A percentile compares a stretch with the other conserved stretches of the same genome.
These are phyloP conservation scores for Aquanectria penicillioides DNA, from an alignment of 2,329 filamentous ascomycete genomes.

Conservation along the genomic window DNA sequence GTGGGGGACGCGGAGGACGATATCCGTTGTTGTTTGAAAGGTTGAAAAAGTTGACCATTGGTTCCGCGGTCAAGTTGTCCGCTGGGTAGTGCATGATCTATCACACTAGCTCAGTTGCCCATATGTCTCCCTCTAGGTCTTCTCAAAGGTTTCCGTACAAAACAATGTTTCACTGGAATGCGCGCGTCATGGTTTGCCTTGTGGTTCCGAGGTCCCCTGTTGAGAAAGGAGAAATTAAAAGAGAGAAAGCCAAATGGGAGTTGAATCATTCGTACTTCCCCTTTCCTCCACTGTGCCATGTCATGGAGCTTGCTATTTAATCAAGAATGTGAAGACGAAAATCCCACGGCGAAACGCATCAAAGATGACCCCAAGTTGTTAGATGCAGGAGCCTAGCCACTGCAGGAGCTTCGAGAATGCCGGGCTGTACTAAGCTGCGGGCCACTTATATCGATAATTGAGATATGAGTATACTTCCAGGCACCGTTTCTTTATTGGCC, in stretches of 20 bases:
- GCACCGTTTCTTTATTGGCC: too few relatives aligned
- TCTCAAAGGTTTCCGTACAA: slow-evolving; percentile 44
- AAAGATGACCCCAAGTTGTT: too few relatives aligned
- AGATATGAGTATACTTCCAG: too few relatives aligned
- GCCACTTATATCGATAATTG: too few relatives aligned
- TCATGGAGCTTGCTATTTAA: too few relatives aligned
- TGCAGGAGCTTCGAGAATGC: neutral
- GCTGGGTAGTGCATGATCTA: slow-evolving; percentile 36
- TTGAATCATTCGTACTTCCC: neutral
- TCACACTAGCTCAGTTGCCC: slow-evolving; percentile 41
- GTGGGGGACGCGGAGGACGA: slow-evolving; percentile 31
- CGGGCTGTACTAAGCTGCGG: neutral
- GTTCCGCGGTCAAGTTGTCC: slow-evolving; percentile 39
- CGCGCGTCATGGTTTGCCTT: slow-evolving; percentile 30
- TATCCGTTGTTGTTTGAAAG: slow-evolving; percentile 47
- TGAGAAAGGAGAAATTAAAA: slow-evolving; percentile 6
- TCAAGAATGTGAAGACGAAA: too few relatives aligned
- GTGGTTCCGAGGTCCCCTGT: neutral
- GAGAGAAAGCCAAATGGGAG: slow-evolving; percentile 11
- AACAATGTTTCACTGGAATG: slow-evolving; percentile 42
- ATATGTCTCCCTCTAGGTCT: slow-evolving; percentile 45
- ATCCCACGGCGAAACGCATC: too few relatives aligned
- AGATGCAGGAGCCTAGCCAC: too few relatives aligned
- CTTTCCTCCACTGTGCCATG: neutral
- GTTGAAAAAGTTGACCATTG: slow-evolving; percentile 45